These are phyloP conservation scores for Tanacetum coccineum DNA, from an alignment of 129 eudicot genomes.

Conservation along the genomic window DNA sequence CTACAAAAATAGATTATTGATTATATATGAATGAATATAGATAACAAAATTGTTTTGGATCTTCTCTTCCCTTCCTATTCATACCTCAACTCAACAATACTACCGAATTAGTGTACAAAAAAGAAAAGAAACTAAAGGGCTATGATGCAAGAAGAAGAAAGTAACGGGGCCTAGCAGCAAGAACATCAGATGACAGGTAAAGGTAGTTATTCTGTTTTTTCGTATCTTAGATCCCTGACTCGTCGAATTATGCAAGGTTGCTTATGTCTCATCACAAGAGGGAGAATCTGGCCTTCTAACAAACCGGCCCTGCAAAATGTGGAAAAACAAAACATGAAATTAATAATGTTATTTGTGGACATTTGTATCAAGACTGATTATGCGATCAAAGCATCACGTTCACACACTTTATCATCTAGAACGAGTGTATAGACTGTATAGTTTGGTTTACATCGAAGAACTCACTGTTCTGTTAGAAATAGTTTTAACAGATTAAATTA, in stretches of 20 bases:
- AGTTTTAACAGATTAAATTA: too few relatives aligned
- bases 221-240: background rate
- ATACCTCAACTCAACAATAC: slow-evolving; percentile 10
- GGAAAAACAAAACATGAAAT: background rate
- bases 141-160: slow-evolving; percentile 2
- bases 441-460: too few relatives aligned
- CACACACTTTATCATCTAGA: too few relatives aligned
- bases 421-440: too few relatives aligned
- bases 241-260: background rate
- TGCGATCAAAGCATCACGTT: too few relatives aligned
- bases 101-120: background rate
- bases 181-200: background rate
- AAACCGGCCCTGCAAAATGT: slow-evolving; percentile 55
- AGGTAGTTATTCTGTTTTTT: background rate
- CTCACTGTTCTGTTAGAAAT: too few relatives aligned
- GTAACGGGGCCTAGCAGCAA: background rate
- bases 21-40: background rate
- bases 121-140: background rate
- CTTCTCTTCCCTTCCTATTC: slow-evolving; percentile 14
- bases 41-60: slow-evolving; percentile 19
- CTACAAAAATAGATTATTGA: background rate
- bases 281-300: slow-evolving; percentile 58
- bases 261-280: slow-evolving; percentile 24
- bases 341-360: background rate
- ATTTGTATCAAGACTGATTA: too few relatives aligned